Base-by-base conservation (phyloP, 768 basidiomycete genomes). In the Amanita subjunquillea region DNA sequence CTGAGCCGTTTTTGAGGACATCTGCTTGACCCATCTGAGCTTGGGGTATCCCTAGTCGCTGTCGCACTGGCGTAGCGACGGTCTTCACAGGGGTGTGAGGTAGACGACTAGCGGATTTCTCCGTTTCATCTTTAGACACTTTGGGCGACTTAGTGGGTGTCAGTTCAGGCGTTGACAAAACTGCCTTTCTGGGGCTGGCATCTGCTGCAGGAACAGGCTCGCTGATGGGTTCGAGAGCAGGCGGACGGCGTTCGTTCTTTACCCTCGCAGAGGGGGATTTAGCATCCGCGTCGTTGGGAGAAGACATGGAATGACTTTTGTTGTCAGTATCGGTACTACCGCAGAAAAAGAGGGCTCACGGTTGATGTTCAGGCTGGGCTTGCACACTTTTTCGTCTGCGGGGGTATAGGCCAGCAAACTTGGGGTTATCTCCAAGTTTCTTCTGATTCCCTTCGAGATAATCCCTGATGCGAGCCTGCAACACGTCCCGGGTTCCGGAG, bases 401-500 rank as follows among this genome's bases (percentile, higher is more conserved):
- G 51, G 66, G 64, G 56, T 71, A 83, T 15, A 87, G 68, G 17
- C 85, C 83, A 4, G 74, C 55, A 59, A 85, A 87, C 1, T 53
- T 59, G 15, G 80, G 76, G 47, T 83, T 69, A 27, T 82, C 79
- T 57, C 81, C 80, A 23, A 85, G 70, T 17, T 65, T 60, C 32
- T 69, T 57, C 47, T 79, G 77, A 60, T 85, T 71, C 36, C 62
- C 57, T 45, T 84, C 82, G 15, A 87, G 74, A 56, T 85, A 74
- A 53, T 68, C 75, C 59, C 78, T 83, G 56, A 87, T 83, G 54
- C 83, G 72, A n/a, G 61, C 61, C 50, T 78, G 75, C 9, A 86
- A 55, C 3, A 83, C 82, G 29, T 85, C 82, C 55, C 77, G 82
- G 2, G 80, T 86, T 37, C 84, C 84, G 34, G 66, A 53, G 50